Conservation (phyloP, 495 filamentous ascomycete species). For the Aspergillus saccharolyticus region DNA sequence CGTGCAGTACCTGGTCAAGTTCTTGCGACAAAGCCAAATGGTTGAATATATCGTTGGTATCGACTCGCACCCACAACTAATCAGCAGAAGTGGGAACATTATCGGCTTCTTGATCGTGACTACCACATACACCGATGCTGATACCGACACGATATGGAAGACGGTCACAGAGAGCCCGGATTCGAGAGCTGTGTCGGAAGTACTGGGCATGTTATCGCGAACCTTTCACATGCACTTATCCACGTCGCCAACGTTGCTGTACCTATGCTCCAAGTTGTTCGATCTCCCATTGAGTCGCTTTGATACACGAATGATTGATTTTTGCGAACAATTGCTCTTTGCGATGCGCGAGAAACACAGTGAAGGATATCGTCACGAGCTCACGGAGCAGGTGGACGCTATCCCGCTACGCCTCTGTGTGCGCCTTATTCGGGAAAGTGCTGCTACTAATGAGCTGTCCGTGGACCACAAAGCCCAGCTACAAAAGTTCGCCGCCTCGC, state of each 20-base stretch:
- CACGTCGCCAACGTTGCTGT: slow-evolving; percentile 49
- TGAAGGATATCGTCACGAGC: slow-evolving; percentile 16
- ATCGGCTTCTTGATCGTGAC: slow-evolving; percentile 86
- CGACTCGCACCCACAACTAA: slow-evolving; percentile 88
- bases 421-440: slow-evolving; percentile 63
- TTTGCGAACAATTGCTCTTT: slow-evolving; percentile 38
- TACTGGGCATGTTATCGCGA: slow-evolving; percentile 66
- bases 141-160: slow-evolving; percentile 81
- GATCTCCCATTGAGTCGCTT: slow-evolving; percentile 60
- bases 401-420: slow-evolving; percentile 51
- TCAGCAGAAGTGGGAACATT: slow-evolving; percentile 73
- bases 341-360: slow-evolving; percentile 31
- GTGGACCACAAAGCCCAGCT: slow-evolving; percentile 37
- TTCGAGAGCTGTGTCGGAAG: slow-evolving; percentile 73
- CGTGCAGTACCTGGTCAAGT: slow-evolving; percentile 59
- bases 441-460: slow-evolving; percentile 32
- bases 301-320: slow-evolving; percentile 49
- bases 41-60: slow-evolving; percentile 85
- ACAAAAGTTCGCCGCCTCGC: slow-evolving; percentile 55
- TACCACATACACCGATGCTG: slow-evolving; percentile 58
- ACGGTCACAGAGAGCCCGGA: slow-evolving; percentile 79
- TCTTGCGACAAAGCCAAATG: slow-evolving; percentile 59
- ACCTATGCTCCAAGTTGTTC: slow-evolving; percentile 70
- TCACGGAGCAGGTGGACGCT: slow-evolving; percentile 27
- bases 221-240: slow-evolving; percentile 55